Percentiles rank a stretch among this genome's conserved stretches.
These are phyloP conservation scores for Epichloe coenophiala DNA, from an alignment of 2,329 filamentous ascomycete species.

Conservation along the genomic window DNA sequence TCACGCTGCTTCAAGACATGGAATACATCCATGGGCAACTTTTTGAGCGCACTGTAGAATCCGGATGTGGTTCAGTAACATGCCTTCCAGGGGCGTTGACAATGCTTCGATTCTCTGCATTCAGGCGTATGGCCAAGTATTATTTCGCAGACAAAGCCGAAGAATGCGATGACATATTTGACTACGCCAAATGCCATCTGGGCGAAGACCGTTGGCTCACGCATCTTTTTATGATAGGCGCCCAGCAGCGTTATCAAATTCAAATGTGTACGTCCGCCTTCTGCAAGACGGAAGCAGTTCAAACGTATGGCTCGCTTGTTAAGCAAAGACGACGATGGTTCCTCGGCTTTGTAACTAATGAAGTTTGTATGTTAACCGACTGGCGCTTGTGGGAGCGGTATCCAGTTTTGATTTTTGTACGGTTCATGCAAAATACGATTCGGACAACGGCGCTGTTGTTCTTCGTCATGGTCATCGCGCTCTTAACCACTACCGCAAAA, in stretches of 20 bases:
- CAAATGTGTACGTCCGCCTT: constrained; percentile 97
- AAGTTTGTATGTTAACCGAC: constrained; percentile 96
- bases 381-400: constrained; percentile 84
- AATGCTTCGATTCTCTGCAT: constrained; percentile 90
- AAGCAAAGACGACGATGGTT: constrained; percentile 97
- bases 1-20: constrained; percentile 92
- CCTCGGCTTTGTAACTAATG: constrained; percentile 92
- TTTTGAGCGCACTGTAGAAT: constrained; percentile 91
- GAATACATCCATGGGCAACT: constrained; percentile 96
- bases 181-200: constrained; percentile 89
- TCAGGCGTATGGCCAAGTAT: constrained; percentile 92
- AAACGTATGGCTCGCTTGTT: constrained; percentile 70
- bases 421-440: constrained; percentile 94
- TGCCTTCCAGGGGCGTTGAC: constrained; percentile 92
- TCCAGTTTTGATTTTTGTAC: constrained; percentile 69
- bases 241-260: constrained; percentile 85
- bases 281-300: constrained; percentile 95
- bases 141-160: constrained; percentile 97
- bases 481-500: constrained; percentile 71
- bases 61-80: constrained; percentile 83
- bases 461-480: constrained; percentile 80
- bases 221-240: constrained; percentile 97
- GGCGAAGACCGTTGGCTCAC: constrained; percentile 96
- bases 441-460: constrained; percentile 87
- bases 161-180: constrained; percentile 89